phyloP scores from a whole-genome alignment of 139 green algal species.

The Coelastrella sp. region DNA sequence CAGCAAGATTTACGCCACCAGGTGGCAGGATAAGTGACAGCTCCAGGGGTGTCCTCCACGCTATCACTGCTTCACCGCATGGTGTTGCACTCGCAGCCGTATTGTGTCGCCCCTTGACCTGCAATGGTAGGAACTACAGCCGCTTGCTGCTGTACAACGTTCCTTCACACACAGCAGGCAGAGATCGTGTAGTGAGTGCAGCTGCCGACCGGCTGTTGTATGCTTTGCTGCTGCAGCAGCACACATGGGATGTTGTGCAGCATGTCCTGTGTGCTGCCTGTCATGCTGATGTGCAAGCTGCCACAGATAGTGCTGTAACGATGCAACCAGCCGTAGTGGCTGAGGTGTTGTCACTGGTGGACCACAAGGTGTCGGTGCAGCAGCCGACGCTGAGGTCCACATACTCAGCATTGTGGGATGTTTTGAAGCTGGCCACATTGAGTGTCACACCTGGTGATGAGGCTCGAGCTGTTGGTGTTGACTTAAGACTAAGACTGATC shows the following conservation, averaged over 20 bases:
- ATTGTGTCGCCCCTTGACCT: neutral
- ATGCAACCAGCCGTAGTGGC: neutral
- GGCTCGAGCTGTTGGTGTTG: constrained; percentile 10
- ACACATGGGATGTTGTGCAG: constrained; percentile 38
- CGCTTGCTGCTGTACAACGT: constrained; percentile 39
- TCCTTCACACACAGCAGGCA: neutral
- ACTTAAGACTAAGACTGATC: constrained; percentile 25
- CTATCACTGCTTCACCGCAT: constrained; percentile 22
- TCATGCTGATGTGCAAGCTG: neutral
- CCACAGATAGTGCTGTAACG: neutral
- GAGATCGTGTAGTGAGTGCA: neutral
- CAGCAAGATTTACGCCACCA: neutral
- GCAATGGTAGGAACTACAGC: constrained; percentile 1
- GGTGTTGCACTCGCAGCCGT: constrained; percentile 11
- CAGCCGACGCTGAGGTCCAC: neutral
- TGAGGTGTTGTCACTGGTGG: neutral
- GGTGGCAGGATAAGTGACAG: neutral
- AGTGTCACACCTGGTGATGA: constrained; percentile 1
- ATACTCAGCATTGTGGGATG: constrained; percentile 24
- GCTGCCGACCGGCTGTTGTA: constrained; percentile 10
- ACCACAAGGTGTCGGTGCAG: constrained; percentile 22
- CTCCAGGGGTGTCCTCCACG: no score
- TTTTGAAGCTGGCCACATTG: constrained; percentile 10
- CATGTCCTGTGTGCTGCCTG: constrained; percentile 13
- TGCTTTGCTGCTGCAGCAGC: constrained; percentile 32